Percentiles rank a stretch among this genome's conserved stretches.
phyloP scores from a whole-genome alignment of 495 filamentous ascomycete species.

The Peziza echinospora region DNA sequence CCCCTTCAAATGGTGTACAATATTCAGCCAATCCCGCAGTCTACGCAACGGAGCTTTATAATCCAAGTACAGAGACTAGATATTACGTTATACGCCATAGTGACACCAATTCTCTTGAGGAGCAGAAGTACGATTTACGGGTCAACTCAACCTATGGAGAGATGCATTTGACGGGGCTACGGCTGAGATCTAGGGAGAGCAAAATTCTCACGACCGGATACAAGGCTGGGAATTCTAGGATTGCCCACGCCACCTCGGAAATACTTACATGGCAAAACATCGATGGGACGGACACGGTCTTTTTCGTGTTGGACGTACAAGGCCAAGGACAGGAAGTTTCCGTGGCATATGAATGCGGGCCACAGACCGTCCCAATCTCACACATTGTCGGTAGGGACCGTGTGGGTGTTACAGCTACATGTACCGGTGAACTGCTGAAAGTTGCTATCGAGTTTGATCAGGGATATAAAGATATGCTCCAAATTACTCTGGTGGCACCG shows the following conservation, averaged over 20 bases:
- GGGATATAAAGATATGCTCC: background rate
- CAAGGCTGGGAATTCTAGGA: background rate
- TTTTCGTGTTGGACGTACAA: conserved; percentile 18
- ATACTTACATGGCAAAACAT: conserved; percentile 14
- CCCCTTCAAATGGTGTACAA: background rate
- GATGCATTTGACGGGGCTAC: background rate
- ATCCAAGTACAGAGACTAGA: background rate
- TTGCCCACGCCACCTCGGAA: background rate
- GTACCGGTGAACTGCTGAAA: background rate
- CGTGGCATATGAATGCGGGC: background rate
- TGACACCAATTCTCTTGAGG: background rate
- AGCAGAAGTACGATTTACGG: background rate
- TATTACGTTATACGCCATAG: background rate
- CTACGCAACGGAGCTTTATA: background rate
- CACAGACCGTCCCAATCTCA: background rate
- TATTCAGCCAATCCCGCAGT: background rate
- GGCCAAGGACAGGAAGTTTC: background rate
- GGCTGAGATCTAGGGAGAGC: background rate
- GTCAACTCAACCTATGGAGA: background rate
- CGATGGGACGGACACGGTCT: conserved; percentile 20
- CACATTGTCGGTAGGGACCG: background rate
- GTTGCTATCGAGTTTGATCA: background rate
- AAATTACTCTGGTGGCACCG: background rate
- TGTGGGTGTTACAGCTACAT: background rate
- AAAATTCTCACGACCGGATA: background rate